phyloP scores from a whole-genome alignment of 163 green algal genomes.

The Scenedesmus sp. region DNA sequence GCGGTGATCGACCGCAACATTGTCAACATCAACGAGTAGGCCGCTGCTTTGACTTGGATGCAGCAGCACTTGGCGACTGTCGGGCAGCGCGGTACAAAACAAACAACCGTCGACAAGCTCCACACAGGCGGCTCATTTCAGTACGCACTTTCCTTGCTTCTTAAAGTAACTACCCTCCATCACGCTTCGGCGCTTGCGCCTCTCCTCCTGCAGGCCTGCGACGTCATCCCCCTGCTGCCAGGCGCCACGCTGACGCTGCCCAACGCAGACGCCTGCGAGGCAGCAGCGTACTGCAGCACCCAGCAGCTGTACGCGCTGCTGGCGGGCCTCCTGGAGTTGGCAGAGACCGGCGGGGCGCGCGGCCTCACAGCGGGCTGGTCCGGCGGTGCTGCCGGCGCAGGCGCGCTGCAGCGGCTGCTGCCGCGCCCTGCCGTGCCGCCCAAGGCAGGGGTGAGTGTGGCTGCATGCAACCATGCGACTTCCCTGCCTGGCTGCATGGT shows the following conservation, averaged over 20 bases:
- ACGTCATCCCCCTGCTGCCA: neutral
- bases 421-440: neutral
- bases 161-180: too few relatives aligned
- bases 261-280: slow-evolving; percentile 8
- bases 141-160: too few relatives aligned
- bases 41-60: too few relatives aligned
- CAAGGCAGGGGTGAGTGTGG: neutral
- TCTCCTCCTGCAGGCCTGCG: neutral
- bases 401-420: neutral
- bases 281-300: neutral
- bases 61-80: too few relatives aligned
- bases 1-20: too few relatives aligned
- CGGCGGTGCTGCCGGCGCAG: neutral
- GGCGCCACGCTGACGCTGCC: neutral
- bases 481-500: too few relatives aligned
- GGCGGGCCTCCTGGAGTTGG: neutral
- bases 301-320: slow-evolving; percentile 15
- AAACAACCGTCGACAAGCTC: too few relatives aligned
- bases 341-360: neutral
- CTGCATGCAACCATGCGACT: neutral
- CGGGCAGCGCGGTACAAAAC: too few relatives aligned
- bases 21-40: too few relatives aligned
- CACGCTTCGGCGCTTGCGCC: too few relatives aligned
- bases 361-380: neutral
- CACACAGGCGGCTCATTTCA: too few relatives aligned